Evolutionary conservation across 2,329 filamentous ascomycete species (phyloP).

Genomic region (Claviceps sp.): DNA sequence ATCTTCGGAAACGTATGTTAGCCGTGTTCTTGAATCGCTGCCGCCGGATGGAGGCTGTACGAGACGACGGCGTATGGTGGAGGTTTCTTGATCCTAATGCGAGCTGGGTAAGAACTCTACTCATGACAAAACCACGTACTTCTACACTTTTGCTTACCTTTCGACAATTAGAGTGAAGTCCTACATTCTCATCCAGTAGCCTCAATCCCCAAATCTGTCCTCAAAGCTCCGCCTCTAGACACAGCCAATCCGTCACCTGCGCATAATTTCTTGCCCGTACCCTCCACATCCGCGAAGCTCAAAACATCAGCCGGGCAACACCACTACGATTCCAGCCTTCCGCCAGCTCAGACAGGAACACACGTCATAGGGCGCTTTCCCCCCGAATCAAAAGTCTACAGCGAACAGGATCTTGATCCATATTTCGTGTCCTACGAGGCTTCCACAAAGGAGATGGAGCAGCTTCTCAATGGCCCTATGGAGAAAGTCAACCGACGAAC

Average conservation of each 20-base stretch:
- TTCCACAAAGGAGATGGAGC: conserved; percentile 82
- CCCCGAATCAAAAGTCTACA: conserved; percentile 59
- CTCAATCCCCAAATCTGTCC: conserved; percentile 82
- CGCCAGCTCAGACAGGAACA: conserved; percentile 25
- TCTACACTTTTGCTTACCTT: conserved; percentile 10
- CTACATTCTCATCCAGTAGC: conserved; percentile 80
- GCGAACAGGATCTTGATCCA: conserved; percentile 82
- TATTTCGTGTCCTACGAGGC: conserved; percentile 92
- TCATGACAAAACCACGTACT: neutral
- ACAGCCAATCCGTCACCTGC: conserved; percentile 82
- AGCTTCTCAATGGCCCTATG: conserved; percentile 79
- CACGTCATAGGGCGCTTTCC: conserved; percentile 73
- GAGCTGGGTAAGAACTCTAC: conserved; percentile 62
- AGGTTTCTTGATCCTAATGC: conserved; percentile 94
- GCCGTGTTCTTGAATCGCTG: conserved; percentile 92
- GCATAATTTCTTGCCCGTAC: conserved; percentile 78
- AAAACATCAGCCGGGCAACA: conserved; percentile 39
- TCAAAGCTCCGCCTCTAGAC: conserved; percentile 91
- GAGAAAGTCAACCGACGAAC: conserved; percentile 92
- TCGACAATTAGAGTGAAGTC: conserved; percentile 63
- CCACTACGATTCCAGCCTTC: conserved; percentile 21
- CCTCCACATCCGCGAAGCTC: conserved; percentile 73
- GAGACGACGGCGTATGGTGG: conserved; percentile 94
- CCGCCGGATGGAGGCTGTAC: conserved; percentile 79
- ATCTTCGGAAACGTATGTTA: conserved; percentile 91